A percentile compares a stretch with the other conserved stretches of the same genome.
Conservation (phyloP, 768 basidiomycete species). For the Xerocomellus intermedius region DNA sequence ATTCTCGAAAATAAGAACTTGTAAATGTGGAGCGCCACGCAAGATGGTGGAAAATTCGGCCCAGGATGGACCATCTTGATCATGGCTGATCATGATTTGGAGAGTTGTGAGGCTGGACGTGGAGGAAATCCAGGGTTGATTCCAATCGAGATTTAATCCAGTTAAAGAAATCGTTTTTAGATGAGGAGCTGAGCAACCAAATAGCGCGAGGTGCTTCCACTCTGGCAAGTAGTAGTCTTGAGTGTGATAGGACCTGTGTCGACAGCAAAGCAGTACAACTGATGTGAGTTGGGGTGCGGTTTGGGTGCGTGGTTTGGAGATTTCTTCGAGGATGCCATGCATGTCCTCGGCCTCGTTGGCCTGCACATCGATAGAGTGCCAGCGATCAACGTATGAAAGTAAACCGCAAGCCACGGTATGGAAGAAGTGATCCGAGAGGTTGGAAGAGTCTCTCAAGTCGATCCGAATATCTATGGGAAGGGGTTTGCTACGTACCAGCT, state of each 20-base stretch:
- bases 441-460: too few species aligned
- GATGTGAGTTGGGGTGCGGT: not conserved
- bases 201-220: not conserved
- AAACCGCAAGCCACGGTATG: not conserved
- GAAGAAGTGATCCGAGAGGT: too few species aligned
- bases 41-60: not conserved
- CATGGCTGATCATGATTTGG: not conserved
- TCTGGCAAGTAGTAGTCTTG: too few species aligned
- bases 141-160: not conserved
- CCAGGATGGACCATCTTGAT: not conserved
- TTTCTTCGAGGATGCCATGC: not conserved
- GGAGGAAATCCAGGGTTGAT: not conserved
- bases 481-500: not conserved
- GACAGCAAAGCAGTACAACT: not conserved
- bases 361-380: not conserved
- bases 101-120: not conserved
- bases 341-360: accelerated
- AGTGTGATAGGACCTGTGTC: too few species aligned
- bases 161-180: not conserved
- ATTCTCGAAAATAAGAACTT: not conserved
- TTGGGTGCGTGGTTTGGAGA: not conserved
- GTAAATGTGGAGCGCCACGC: not conserved
- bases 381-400: not conserved
- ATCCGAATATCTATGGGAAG: not conserved
- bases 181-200: not conserved